A percentile compares a stretch with the other conserved stretches of the same genome.
Evolutionary conservation across 345 rosid genomes (phyloP).

Genomic region (Populus deltoides): DNA sequence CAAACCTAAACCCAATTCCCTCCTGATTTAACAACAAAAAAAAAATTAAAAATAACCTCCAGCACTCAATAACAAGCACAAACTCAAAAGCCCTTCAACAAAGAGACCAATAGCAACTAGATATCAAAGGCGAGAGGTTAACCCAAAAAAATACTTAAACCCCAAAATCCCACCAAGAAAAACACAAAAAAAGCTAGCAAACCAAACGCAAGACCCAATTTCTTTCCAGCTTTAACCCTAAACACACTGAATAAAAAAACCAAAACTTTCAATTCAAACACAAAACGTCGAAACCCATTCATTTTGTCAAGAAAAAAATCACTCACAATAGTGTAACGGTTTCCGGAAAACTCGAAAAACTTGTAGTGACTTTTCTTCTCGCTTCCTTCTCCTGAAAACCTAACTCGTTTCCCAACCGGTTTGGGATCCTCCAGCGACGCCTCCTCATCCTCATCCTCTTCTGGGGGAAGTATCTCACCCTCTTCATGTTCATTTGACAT

Average conservation of each 20-base stretch:
- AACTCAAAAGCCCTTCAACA: too few species aligned
- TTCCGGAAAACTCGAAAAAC: constrained; percentile 74
- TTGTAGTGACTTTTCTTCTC: constrained; percentile 52
- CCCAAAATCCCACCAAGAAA: too few species aligned
- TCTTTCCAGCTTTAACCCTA: neutral
- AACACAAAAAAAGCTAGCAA: too few species aligned
- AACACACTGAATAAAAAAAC: neutral
- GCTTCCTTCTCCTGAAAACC: constrained; percentile 72
- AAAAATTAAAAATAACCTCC: too few species aligned
- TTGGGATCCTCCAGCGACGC: constrained; percentile 66
- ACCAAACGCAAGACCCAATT: neutral
- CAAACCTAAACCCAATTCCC: too few species aligned
- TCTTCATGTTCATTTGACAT: neutral
- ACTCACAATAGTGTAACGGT: constrained; percentile 55
- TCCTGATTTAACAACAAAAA: too few species aligned
- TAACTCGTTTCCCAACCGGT: constrained; percentile 63
- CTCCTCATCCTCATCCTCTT: constrained; percentile 58
- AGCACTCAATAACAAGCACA: too few species aligned
- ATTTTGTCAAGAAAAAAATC: neutral
- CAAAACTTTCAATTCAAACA: neutral
- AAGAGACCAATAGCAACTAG: too few species aligned
- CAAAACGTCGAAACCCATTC: neutral
- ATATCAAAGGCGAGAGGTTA: too few species aligned
- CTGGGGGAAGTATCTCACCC: neutral
- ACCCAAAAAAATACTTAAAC: too few species aligned